A percentile compares a stretch with the other conserved stretches of the same genome.
Evolutionary conservation across 75 land plant species (phyloP).

Genomic region (Selaginella moellendorffii): DNA sequence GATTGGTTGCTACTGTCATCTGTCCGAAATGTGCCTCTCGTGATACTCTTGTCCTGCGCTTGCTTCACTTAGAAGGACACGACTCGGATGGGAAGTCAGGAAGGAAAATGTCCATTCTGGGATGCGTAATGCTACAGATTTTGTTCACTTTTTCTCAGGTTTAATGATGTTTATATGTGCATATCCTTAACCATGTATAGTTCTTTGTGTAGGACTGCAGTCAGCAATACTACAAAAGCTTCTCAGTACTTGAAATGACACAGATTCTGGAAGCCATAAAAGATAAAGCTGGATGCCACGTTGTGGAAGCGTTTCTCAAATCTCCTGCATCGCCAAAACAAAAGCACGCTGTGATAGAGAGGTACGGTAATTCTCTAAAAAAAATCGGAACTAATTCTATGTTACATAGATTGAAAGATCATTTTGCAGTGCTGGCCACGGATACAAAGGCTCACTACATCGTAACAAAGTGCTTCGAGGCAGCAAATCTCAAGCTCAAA

Average conservation of each 20-base stretch:
- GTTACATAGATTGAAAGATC: neutral
- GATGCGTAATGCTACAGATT: conserved; percentile 74
- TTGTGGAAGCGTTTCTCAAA: conserved; percentile 63
- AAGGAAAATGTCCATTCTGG: conserved; percentile 61
- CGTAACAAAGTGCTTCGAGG: neutral
- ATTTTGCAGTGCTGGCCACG: neutral
- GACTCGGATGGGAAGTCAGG: conserved; percentile 36
- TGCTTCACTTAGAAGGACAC: conserved; percentile 60
- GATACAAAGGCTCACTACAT: neutral
- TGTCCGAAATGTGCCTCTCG: conserved; percentile 30
- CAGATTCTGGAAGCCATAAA: conserved; percentile 52
- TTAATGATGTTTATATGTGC: conserved; percentile 9
- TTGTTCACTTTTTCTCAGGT: conserved; percentile 60
- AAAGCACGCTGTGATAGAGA: conserved; percentile 46
- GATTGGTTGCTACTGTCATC: conserved; percentile 53
- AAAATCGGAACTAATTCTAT: neutral
- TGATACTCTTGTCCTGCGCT: conserved; percentile 45
- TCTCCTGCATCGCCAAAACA: conserved; percentile 52
- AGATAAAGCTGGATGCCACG: conserved; percentile 66
- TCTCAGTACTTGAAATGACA: conserved; percentile 42
- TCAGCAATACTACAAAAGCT: conserved; percentile 48
- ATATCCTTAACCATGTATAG: neutral
- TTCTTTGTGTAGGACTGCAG: conserved; percentile 39
- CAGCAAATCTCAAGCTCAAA: neutral
- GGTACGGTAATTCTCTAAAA: too few species aligned